Conservation (phyloP, 2,329 filamentous ascomycete genomes). For the Mariannaea elegans region DNA sequence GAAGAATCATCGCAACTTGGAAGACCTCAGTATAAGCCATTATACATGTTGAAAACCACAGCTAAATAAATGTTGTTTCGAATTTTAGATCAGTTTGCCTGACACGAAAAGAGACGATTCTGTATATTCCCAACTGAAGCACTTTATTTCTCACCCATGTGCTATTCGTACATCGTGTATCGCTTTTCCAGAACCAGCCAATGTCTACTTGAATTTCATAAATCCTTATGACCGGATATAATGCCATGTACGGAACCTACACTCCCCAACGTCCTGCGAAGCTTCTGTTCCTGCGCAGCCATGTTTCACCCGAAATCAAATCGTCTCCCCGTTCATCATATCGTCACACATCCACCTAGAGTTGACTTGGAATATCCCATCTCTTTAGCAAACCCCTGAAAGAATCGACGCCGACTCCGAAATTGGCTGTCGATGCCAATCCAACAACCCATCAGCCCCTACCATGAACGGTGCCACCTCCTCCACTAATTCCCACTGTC, state of each 20-base stretch:
- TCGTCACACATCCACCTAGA: background rate
- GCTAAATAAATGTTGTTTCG: no score
- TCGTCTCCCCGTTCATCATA: background rate
- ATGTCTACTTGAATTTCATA: background rate
- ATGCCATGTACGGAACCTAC: background rate
- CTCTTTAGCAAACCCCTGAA: conserved; percentile 32
- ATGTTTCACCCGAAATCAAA: background rate
- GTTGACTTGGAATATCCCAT: no score
- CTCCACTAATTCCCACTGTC: conserved; percentile 49
- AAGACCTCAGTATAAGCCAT: no score
- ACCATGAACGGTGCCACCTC: conserved; percentile 47
- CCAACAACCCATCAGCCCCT: conserved; percentile 41
- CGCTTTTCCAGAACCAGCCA: background rate
- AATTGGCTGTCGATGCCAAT: conserved; percentile 49
- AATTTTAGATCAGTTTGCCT: no score
- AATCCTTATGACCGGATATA: no score
- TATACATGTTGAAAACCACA: no score
- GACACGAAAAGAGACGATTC: no score
- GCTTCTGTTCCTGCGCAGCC: background rate
- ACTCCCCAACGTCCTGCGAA: background rate
- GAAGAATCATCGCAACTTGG: no score
- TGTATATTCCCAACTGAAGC: no score
- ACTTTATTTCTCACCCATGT: background rate
- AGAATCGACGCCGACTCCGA: conserved; percentile 43
- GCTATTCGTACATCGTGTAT: background rate